Percentiles rank a stretch among this genome's conserved stretches.
Evolutionary conservation across 331 rosid species (phyloP).

Genomic region (Saraca asoca): DNA sequence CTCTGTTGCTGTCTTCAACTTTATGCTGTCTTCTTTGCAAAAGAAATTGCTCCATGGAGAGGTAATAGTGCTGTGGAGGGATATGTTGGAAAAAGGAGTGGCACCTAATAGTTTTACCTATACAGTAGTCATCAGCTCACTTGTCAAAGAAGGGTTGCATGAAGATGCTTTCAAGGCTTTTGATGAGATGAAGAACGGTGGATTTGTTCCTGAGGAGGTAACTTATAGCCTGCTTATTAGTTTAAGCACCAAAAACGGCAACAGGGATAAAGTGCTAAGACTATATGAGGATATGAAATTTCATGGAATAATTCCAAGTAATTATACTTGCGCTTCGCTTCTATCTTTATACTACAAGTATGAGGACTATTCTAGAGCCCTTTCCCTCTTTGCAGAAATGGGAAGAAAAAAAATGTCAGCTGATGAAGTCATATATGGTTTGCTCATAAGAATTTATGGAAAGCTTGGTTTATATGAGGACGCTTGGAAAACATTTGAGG

Average conservation of each 20-base stretch:
- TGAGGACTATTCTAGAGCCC: conserved; percentile 83
- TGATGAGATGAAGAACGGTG: conserved; percentile 56
- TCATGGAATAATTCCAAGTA: conserved; percentile 68
- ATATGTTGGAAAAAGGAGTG: conserved; percentile 62
- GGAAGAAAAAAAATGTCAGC: conserved; percentile 49
- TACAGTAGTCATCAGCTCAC: conserved; percentile 71
- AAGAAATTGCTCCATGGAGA: conserved; percentile 75
- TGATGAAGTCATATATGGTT: conserved; percentile 93
- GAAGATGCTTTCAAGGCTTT: conserved; percentile 68
- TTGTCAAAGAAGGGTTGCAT: conserved; percentile 56
- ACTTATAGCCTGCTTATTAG: conserved; percentile 75
- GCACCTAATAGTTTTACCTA: conserved; percentile 64
- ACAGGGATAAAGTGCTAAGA: conserved; percentile 56
- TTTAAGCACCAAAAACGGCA: conserved; percentile 59
- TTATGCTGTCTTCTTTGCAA: conserved; percentile 97
- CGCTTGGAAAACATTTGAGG: conserved; percentile 72
- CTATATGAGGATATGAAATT: conserved; percentile 74
- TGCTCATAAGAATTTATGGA: conserved; percentile 90
- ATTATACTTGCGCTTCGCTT: conserved; percentile 87
- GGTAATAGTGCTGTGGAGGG: conserved; percentile 69
- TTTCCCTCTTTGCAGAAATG: conserved; percentile 87
- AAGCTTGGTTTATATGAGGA: conserved; percentile 82
- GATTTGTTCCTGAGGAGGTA: conserved; percentile 77
- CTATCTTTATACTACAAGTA: conserved; percentile 77
- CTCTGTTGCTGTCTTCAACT: conserved; percentile 77